Percentiles rank a stretch among this genome's conserved stretches.
These are phyloP conservation scores for Botrytis porri DNA, from an alignment of 2,329 filamentous ascomycete species.

Conservation along the genomic window DNA sequence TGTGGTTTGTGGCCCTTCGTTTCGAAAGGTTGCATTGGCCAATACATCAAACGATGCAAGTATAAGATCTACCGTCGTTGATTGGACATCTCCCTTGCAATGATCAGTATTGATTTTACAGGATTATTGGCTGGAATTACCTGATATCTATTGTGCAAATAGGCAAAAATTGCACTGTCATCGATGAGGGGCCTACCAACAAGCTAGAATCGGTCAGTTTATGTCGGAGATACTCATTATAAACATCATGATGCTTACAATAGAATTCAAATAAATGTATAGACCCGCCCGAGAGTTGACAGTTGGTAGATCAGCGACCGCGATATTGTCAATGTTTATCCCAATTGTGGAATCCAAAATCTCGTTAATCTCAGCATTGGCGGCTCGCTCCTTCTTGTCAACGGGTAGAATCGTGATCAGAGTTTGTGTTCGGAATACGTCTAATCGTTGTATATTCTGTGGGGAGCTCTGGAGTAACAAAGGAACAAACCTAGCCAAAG, in stretches of 20 bases:
- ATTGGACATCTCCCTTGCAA: slow-evolving; percentile 68
- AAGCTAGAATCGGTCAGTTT: slow-evolving; percentile 54
- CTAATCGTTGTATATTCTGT: slow-evolving; percentile 48
- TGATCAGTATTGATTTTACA: slow-evolving; percentile 32
- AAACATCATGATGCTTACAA: slow-evolving; percentile 52
- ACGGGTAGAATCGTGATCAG: slow-evolving; percentile 54
- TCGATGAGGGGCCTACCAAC: slow-evolving; percentile 80
- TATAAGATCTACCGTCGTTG: slow-evolving; percentile 76
- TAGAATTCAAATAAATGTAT: slow-evolving; percentile 80
- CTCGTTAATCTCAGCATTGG: slow-evolving; percentile 54
- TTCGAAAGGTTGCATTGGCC: slow-evolving; percentile 78
- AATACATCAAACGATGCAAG: slow-evolving; percentile 86
- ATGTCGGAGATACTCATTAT: not conserved
- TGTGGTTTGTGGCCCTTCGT: slow-evolving; percentile 56
- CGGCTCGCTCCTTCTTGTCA: slow-evolving; percentile 51
- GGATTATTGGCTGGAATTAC: slow-evolving; percentile 44
- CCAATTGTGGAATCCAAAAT: slow-evolving; percentile 56
- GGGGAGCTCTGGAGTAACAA: slow-evolving; percentile 56
- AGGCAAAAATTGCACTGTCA: slow-evolving; percentile 72
- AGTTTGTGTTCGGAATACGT: slow-evolving; percentile 56
- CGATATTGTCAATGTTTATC: slow-evolving; percentile 41
- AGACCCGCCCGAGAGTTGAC: slow-evolving; percentile 77
- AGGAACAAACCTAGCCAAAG: slow-evolving; percentile 53
- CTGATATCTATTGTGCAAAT: slow-evolving; percentile 81
- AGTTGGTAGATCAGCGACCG: slow-evolving; percentile 63